These are phyloP conservation scores for Nothophoma quercina DNA, from an alignment of 2,329 filamentous ascomycete species.

Conservation along the genomic window DNA sequence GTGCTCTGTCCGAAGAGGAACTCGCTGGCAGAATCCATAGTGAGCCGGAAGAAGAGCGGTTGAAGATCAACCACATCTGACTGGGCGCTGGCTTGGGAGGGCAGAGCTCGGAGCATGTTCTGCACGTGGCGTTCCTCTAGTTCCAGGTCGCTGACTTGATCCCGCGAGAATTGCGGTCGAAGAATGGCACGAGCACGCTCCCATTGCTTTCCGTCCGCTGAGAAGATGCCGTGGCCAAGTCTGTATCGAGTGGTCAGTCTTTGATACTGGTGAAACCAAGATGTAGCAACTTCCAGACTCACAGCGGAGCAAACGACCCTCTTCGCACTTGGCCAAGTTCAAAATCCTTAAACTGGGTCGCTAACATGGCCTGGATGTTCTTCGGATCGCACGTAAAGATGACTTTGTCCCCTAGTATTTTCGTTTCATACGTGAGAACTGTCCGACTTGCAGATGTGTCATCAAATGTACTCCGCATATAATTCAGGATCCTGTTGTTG, in stretches of 20 bases:
- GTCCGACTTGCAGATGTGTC: not conserved
- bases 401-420: constrained; percentile 2
- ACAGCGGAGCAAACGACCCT: constrained; percentile 14
- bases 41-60: constrained; percentile 47
- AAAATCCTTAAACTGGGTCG: constrained; percentile 53
- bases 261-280: not conserved
- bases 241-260: constrained; percentile 9
- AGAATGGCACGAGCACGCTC: constrained; percentile 47
- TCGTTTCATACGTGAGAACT: constrained; percentile 1
- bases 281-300: not conserved
- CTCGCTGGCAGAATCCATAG: constrained; percentile 43
- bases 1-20: constrained; percentile 41
- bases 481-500: not conserved
- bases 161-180: constrained; percentile 48
- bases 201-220: constrained; percentile 47
- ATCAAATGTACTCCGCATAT: constrained; percentile 1
- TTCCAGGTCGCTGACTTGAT: constrained; percentile 48
- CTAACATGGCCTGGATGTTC: constrained; percentile 54
- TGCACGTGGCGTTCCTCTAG: constrained; percentile 45
- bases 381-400: constrained; percentile 51
- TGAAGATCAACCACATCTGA: constrained; percentile 27
- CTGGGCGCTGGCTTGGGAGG: not conserved
- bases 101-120: constrained; percentile 14
- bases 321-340: constrained; percentile 9
- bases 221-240: constrained; percentile 25